Base-by-base conservation (phyloP, 805 yeast species). In the Cyberlindnera maritima region DNA sequence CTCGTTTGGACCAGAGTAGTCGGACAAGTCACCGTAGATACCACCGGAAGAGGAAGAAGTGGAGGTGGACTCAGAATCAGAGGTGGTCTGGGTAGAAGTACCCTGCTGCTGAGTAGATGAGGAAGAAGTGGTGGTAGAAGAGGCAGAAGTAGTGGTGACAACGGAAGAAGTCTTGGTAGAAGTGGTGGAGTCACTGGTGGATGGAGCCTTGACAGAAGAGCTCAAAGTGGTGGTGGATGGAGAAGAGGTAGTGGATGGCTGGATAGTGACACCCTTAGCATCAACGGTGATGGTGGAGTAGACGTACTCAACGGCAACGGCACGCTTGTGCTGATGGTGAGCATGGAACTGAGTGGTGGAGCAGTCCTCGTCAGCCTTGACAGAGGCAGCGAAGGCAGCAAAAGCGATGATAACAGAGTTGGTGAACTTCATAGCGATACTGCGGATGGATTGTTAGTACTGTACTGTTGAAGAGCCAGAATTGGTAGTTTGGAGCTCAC, bases 261-360 rank as follows among this genome's bases (percentile, higher is more conserved):
- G 55, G 49, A 77, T 60, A 40, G 80, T 72, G 47, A 66, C 57
- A 51, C 80, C 80, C n/a, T 68, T 62, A 40, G 67, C 73, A 51
- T 75, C 72, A 43, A 77, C 82, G 21, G 78, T 71, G 43, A 78
- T 76, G 28, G 82, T 77, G 56, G 78, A 77, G 62, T 79, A 76
- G 31, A 72, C 76, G 52, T 74, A 74, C 59, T 74, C 77, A 50
- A 74, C 70, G 36, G 77, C 79, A 44, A 74, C 70, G 21, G 76
- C 79, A 65, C 79, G 71, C 67, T 72, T 75, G 61, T 75, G 79
- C 52, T 66, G 64, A 56, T 70, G 78, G 62, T 74, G 79, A 46
- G 67, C 65, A 50, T 69, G 67, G 52, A 36, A 49, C 41, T 42
- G 31, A 17, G 56, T 47, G 28, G 58, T 52, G 36, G 54, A 40